These are phyloP conservation scores for Ajuga reptans DNA, from an alignment of 305 asterid species.

Conservation along the genomic window DNA sequence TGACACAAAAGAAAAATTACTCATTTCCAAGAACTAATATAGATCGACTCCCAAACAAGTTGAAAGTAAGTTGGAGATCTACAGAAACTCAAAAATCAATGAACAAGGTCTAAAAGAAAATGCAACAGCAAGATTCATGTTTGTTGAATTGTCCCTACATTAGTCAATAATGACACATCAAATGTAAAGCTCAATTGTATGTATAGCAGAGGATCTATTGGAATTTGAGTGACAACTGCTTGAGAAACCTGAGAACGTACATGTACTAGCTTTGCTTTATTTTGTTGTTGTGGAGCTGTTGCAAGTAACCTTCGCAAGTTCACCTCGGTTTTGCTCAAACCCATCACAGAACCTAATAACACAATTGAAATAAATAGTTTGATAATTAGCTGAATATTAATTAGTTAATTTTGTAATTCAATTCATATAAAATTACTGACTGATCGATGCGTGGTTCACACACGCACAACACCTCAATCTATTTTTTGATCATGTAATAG, in stretches of 20 bases:
- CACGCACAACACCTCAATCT: background rate
- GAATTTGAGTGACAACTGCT: constrained; percentile 7
- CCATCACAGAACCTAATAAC: constrained; percentile 39
- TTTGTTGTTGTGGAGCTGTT: constrained; percentile 76
- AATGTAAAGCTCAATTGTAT: background rate
- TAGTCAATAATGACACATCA: background rate
- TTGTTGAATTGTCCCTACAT: background rate
- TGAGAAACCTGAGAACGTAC: constrained; percentile 41
- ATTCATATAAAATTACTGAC: background rate
- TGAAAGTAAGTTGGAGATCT: background rate
- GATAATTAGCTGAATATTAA: background rate
- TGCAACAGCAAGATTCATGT: background rate
- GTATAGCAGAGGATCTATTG: background rate
- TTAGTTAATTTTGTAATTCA: background rate
- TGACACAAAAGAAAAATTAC: background rate
- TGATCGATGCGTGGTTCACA: background rate
- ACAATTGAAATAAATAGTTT: background rate
- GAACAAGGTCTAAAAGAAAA: background rate
- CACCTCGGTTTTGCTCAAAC: constrained; percentile 70
- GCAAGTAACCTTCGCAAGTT: constrained; percentile 75
- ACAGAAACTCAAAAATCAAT: constrained; percentile 9
- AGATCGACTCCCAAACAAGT: background rate
- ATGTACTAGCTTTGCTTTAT: constrained; percentile 74
- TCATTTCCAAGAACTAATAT: background rate
- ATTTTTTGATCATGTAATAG: background rate